phyloP scores from a whole-genome alignment of 495 filamentous ascomycete genomes.

The Stereocaulon alpinum region DNA sequence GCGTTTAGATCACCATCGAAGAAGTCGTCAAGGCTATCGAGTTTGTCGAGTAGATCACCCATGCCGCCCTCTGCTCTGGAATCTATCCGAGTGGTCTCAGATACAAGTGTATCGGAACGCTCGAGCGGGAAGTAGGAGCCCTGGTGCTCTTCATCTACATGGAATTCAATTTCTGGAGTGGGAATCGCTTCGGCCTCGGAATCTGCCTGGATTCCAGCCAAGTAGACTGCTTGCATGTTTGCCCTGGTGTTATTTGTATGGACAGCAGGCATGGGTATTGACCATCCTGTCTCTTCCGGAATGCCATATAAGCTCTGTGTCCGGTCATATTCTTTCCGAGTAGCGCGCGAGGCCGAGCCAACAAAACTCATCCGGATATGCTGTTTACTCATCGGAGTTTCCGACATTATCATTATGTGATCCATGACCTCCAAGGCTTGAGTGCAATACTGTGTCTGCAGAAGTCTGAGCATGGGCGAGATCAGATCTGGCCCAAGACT shows the following conservation, averaged over 20 bases:
- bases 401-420: conserved; percentile 87
- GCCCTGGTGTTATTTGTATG: conserved; percentile 73
- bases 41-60: conserved; percentile 76
- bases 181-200: conserved; percentile 47
- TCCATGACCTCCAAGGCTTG: conserved; percentile 86
- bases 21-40: conserved; percentile 92
- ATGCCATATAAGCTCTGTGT: conserved; percentile 94
- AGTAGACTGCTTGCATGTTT: conserved; percentile 95
- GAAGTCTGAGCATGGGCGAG: conserved; percentile 76
- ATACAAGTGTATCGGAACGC: conserved; percentile 83
- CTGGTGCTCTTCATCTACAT: conserved; percentile 73
- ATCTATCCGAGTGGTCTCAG: conserved; percentile 67
- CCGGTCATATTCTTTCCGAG: conserved; percentile 87
- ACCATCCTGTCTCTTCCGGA: conserved; percentile 91
- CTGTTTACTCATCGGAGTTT: conserved; percentile 84
- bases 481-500: conserved; percentile 90
- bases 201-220: conserved; percentile 67
- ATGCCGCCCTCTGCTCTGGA: conserved; percentile 49
- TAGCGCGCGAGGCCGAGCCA: conserved; percentile 63
- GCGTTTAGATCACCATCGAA: conserved; percentile 56
- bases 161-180: conserved; percentile 85
- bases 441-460: conserved; percentile 89
- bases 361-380: conserved; percentile 97
- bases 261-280: conserved; percentile 83
- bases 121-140: conserved; percentile 65